Base-by-base conservation (phyloP, 306 rosid genomes). In the Rosa lucieae region DNA sequence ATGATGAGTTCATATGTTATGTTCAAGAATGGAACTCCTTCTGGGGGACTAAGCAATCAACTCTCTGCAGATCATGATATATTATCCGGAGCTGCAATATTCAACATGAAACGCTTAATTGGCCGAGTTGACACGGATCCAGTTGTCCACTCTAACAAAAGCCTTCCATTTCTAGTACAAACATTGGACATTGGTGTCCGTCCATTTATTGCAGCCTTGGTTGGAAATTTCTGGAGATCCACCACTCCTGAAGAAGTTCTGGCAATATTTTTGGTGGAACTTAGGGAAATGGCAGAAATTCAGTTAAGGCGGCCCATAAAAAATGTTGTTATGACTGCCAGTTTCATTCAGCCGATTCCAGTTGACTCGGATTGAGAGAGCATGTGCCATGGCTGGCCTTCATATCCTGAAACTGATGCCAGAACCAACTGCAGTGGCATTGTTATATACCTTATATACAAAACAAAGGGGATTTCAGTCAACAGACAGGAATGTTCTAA, bases 311-410 rank as follows among this genome's bases (percentile, higher is more conserved):
- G 87, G 35, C 82, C 89, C 3, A 77, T 94, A 79, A 90, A 84
- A 75, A 86, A 89, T 78, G 95, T 86, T 35, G 99, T 91, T 82
- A 87, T 94, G 13, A 91, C 97, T 23, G 80, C 99, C 99, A 8
- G 97, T 87, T 87, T 89, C 97, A 15, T 92, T 94, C 80, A 87
- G 89, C 77, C 88, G 97, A 47, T 92, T 94, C 83, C 97, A 92
- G 88, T 85, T 91, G 55, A 84, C 92, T 20, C 93, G 95, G 8
- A 80, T 92, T 46, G 92, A 91, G 77, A 85, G 97, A 46, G 93
- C 99, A 77, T 94, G 97, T 79, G 97, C 91, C 15, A 91, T 91
- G 92, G 97, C 97, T 75, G 97, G 99, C 74, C 91, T 94, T 75
- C 93, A 84, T 71, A 86, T 89, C 72, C 91, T 90, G 49, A 82